phyloP scores from a whole-genome alignment of 129 eudicot genomes.

The Saposhnikovia divaricata region DNA sequence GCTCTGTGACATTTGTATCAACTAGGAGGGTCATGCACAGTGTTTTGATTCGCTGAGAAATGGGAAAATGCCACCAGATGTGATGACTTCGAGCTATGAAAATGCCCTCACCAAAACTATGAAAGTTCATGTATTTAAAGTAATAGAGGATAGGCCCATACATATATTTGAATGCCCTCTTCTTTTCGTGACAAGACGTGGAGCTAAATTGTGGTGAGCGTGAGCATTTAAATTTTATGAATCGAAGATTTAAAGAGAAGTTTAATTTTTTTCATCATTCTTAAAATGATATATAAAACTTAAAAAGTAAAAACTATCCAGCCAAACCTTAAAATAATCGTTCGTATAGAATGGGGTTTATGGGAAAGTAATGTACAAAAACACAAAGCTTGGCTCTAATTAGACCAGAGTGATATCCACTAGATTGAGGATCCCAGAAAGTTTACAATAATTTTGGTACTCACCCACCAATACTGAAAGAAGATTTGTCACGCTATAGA shows the following conservation, averaged over 20 bases:
- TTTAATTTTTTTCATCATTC: too few relatives aligned
- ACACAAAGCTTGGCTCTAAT: slow-evolving; percentile 22
- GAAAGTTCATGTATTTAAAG: not conserved
- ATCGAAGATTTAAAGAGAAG: too few relatives aligned
- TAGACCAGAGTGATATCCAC: slow-evolving; percentile 40
- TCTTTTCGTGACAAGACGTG: too few relatives aligned
- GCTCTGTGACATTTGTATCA: slow-evolving; percentile 45
- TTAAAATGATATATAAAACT: too few relatives aligned
- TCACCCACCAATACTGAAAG: slow-evolving; percentile 13
- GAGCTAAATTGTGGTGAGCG: too few relatives aligned
- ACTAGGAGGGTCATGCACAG: slow-evolving; percentile 37
- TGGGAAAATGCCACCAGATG: slow-evolving; percentile 4
- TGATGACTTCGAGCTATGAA: slow-evolving; percentile 3
- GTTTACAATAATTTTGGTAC: slow-evolving; percentile 3
- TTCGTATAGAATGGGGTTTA: not conserved
- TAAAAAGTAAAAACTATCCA: too few relatives aligned
- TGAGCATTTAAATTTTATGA: too few relatives aligned
- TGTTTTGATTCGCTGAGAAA: slow-evolving; percentile 16
- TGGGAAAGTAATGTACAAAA: slow-evolving; percentile 7
- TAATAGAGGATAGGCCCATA: not conserved
- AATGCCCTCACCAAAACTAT: not conserved
- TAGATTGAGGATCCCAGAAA: slow-evolving; percentile 15
- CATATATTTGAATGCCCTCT: not conserved
- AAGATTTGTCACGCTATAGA: not conserved
- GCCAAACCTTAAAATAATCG: too few relatives aligned